phyloP scores from a whole-genome alignment of 2,329 filamentous ascomycete species.

The Aspergillus sp. region DNA sequence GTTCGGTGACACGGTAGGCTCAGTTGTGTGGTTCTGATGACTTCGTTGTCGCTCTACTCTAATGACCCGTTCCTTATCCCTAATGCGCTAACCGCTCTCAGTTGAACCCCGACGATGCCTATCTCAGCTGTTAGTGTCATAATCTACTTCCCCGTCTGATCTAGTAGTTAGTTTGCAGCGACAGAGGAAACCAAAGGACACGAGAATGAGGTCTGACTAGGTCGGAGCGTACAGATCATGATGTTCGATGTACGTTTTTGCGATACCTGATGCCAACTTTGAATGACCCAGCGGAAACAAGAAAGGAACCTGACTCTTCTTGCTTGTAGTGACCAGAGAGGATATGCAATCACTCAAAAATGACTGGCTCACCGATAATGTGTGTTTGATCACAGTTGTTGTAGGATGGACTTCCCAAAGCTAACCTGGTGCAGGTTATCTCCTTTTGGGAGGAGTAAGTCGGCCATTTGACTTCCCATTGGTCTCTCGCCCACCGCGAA shows the following conservation, averaged over 20 bases:
- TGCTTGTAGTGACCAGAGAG: constrained; percentile 71
- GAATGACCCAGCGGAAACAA: not conserved
- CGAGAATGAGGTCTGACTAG: constrained; percentile 11
- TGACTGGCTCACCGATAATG: constrained; percentile 97
- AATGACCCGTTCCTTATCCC: not conserved
- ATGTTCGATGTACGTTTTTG: constrained; percentile 59
- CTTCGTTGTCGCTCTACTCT: not conserved
- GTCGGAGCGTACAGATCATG: constrained; percentile 53
- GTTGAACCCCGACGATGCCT: constrained; percentile 65
- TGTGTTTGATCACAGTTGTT: constrained; percentile 43
- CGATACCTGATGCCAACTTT: not conserved
- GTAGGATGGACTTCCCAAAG: constrained; percentile 15
- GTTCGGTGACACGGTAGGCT: constrained; percentile 39
- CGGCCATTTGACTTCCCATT: not conserved
- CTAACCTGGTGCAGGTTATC: constrained; percentile 65
- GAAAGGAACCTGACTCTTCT: not conserved
- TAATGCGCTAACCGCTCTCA: constrained; percentile 23
- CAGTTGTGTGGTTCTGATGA: not conserved
- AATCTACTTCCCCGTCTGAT: not conserved
- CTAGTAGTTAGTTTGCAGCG: not conserved
- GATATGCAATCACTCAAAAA: constrained; percentile 84
- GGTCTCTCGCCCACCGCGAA: not conserved
- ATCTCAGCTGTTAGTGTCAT: constrained; percentile 64
- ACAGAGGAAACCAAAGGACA: not conserved
- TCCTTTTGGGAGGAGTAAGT: constrained; percentile 95